phyloP scores from a whole-genome alignment of 2,329 filamentous ascomycete genomes.

The Sporothrix brasiliensis region DNA sequence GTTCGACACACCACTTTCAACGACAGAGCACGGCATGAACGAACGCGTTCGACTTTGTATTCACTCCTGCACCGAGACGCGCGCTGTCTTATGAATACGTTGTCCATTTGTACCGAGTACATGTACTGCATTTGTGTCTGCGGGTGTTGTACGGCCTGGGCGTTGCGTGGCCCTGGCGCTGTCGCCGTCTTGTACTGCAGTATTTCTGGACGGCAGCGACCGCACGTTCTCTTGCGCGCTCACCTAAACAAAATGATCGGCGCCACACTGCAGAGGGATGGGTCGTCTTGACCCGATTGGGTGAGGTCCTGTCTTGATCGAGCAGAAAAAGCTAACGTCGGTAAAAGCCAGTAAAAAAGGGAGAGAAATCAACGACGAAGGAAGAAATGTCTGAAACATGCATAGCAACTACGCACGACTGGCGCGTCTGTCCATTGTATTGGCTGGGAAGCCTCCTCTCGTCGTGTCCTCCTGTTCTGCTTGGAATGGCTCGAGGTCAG shows the following conservation, averaged over 20 bases:
- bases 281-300: slow-evolving; percentile 8
- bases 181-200: slow-evolving; percentile 12
- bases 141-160: neutral
- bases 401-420: slow-evolving; percentile 11
- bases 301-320: neutral
- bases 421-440: neutral
- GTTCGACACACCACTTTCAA: neutral
- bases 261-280: slow-evolving; percentile 17
- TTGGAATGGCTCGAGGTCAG: neutral
- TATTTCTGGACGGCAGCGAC: neutral
- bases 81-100: neutral
- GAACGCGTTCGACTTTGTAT: neutral
- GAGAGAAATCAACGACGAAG: neutral
- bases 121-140: neutral
- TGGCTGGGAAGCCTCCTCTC: neutral
- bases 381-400: slow-evolving; percentile 16
- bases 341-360: no score
- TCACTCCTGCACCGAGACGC: neutral
- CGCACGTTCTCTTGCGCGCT: neutral
- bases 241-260: slow-evolving; percentile 4
- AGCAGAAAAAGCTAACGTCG: neutral
- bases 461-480: neutral
- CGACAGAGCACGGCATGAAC: neutral
- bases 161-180: slow-evolving; percentile 9
- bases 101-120: no score